Evolutionary conservation across 2,329 filamentous ascomycete genomes (phyloP).

Genomic region (Monilinia fructicola): DNA sequence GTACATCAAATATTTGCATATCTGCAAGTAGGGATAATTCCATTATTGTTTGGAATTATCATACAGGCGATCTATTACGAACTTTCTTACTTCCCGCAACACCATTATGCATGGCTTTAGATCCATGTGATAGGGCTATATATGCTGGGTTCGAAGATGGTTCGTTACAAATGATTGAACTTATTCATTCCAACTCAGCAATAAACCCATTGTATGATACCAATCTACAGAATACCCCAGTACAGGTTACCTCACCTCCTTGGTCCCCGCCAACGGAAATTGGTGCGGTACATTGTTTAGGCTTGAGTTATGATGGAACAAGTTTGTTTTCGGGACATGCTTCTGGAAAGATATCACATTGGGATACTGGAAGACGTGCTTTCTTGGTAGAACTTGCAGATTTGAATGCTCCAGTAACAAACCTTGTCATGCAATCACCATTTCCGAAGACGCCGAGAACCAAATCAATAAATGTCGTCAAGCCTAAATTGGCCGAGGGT

Average conservation of each 20-base stretch:
- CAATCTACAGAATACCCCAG: slow-evolving; percentile 57
- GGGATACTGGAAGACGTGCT: slow-evolving; percentile 61
- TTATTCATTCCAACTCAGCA: slow-evolving; percentile 55
- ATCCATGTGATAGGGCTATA: slow-evolving; percentile 79
- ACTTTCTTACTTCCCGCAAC: slow-evolving; percentile 77
- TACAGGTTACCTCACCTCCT: slow-evolving; percentile 55
- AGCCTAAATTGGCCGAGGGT: slow-evolving; percentile 70
- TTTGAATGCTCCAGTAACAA: slow-evolving; percentile 80
- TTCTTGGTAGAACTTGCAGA: slow-evolving; percentile 38
- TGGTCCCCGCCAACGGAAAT: slow-evolving; percentile 46
- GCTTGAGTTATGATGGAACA: slow-evolving; percentile 79
- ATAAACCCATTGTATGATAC: slow-evolving; percentile 42
- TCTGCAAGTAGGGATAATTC: slow-evolving; percentile 85
- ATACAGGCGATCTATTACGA: slow-evolving; percentile 70
- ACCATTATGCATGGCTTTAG: slow-evolving; percentile 71
- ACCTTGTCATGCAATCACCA: slow-evolving; percentile 70
- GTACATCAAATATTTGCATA: slow-evolving; percentile 76
- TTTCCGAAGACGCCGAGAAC: slow-evolving; percentile 49
- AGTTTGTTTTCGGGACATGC: slow-evolving; percentile 77
- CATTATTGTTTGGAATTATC: slow-evolving; percentile 90
- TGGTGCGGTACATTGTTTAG: slow-evolving; percentile 63
- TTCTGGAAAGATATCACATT: slow-evolving; percentile 74
- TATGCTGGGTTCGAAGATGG: slow-evolving; percentile 81
- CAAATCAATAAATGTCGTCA: slow-evolving; percentile 65
- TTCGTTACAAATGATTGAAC: slow-evolving; percentile 75